phyloP scores from a whole-genome alignment of 2,329 filamentous ascomycete species.

The Alternaria arborescens region DNA sequence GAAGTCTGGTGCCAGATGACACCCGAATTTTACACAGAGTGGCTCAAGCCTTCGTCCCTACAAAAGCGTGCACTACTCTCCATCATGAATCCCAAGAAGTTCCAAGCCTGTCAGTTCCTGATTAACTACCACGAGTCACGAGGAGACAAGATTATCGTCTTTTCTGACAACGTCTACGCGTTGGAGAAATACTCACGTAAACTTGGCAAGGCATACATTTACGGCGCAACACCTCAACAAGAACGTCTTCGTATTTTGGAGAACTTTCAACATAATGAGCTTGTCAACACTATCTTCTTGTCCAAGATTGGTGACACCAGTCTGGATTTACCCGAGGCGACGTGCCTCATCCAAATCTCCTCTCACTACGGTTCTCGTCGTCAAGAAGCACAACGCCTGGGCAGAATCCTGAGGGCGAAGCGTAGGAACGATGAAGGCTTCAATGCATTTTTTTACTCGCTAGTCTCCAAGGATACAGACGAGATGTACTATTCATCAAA shows the following conservation, averaged over 20 bases:
- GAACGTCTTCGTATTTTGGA: constrained; percentile 89
- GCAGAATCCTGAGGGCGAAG: constrained; percentile 93
- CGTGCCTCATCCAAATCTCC: constrained; percentile 95
- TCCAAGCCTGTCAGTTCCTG: constrained; percentile 96
- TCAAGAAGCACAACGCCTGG: constrained; percentile 93
- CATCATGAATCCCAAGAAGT: constrained; percentile 97
- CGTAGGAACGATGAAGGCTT: constrained; percentile 97
- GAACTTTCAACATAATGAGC: constrained; percentile 92
- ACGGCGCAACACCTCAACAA: constrained; percentile 82
- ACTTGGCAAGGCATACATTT: constrained; percentile 88
- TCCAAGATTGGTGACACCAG: constrained; percentile 99
- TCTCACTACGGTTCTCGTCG: constrained; percentile 96
- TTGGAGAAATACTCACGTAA: constrained; percentile 85
- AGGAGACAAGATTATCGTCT: constrained; percentile 97
- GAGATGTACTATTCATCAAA: constrained; percentile 99
- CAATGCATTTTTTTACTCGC: constrained; percentile 98
- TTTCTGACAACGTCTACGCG: constrained; percentile 96
- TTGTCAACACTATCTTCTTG: constrained; percentile 90
- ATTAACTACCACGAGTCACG: constrained; percentile 96
- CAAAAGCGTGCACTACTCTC: constrained; percentile 77
- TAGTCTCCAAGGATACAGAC: constrained; percentile 95
- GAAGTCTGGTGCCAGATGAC: constrained; percentile 99
- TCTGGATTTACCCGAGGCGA: constrained; percentile 95
- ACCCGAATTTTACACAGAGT: constrained; percentile 96
- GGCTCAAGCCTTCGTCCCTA: constrained; percentile 72